These are phyloP conservation scores for Coemansia brasiliensis DNA, from an alignment of 192 early-diverging fungal species.

Conservation along the genomic window DNA sequence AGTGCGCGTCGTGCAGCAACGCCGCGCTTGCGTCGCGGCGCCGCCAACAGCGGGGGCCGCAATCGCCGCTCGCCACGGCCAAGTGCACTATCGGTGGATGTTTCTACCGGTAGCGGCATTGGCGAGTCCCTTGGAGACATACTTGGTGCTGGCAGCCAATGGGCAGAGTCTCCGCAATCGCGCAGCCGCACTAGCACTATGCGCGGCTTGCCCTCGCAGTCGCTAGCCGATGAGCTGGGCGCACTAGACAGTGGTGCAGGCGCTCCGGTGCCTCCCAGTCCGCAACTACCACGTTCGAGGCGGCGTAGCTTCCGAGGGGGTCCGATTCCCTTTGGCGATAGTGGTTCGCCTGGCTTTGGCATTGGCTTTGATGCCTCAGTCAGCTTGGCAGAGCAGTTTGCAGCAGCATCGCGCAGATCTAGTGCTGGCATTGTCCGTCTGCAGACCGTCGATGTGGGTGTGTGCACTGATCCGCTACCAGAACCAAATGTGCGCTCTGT, in stretches of 20 bases:
- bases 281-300: conserved; percentile 5
- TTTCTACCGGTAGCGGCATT: not conserved
- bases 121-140: conserved; percentile 50
- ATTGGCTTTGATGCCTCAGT: conserved; percentile 41
- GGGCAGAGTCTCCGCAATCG: conserved; percentile 34
- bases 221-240: conserved; percentile 35
- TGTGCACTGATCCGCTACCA: conserved; percentile 22
- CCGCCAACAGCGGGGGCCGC: conserved; percentile 5
- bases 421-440: conserved; percentile 15
- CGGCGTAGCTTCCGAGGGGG: conserved; percentile 28
- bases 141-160: conserved; percentile 33
- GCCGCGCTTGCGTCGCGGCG: conserved; percentile 14
- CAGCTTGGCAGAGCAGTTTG: conserved; percentile 42
- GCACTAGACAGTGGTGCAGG: not conserved
- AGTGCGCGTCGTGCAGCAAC: conserved; percentile 19
- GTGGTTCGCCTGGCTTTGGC: conserved; percentile 26
- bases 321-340: conserved; percentile 34
- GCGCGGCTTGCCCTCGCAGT: conserved; percentile 13
- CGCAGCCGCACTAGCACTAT: conserved; percentile 19
- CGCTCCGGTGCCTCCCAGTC: conserved; percentile 19
- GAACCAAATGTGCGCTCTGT: conserved; percentile 16
- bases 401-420: conserved; percentile 18
- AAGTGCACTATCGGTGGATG: conserved; percentile 22
- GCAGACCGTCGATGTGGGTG: conserved; percentile 36
- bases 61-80: conserved; percentile 13